Conservation (phyloP, 2,329 filamentous ascomycete genomes). For the Monilinia aucupariae region DNA sequence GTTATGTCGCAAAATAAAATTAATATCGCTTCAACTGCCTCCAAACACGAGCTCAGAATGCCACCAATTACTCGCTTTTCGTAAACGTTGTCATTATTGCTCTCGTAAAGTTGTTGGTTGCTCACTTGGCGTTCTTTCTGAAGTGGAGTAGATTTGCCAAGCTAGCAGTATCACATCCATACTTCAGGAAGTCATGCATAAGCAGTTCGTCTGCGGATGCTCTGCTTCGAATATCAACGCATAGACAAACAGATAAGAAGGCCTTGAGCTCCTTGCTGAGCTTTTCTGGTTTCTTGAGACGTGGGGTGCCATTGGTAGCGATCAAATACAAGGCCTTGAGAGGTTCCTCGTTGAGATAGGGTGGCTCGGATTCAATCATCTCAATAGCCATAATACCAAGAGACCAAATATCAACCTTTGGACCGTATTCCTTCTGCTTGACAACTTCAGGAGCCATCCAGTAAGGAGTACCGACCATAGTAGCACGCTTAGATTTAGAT, state of each 20-base stretch:
- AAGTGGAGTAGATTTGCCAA: slow-evolving; percentile 84
- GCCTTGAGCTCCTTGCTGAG: slow-evolving; percentile 96
- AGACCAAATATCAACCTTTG: slow-evolving; percentile 98
- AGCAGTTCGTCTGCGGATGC: slow-evolving; percentile 87
- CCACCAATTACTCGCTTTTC: slow-evolving; percentile 14
- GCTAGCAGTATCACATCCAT: slow-evolving; percentile 77
- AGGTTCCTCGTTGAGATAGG: slow-evolving; percentile 92
- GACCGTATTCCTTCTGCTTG: slow-evolving; percentile 92
- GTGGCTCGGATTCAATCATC: slow-evolving; percentile 98
- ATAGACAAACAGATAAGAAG: slow-evolving; percentile 92
- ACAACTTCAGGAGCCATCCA: slow-evolving; percentile 99
- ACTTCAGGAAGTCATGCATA: slow-evolving; percentile 87
- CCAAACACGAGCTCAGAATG: slow-evolving; percentile 8
- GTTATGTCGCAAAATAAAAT: slow-evolving; percentile 15
- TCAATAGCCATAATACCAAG: slow-evolving; percentile 99
- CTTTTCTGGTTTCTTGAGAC: slow-evolving; percentile 97
- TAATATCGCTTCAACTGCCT: slow-evolving; percentile 8
- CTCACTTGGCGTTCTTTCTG: slow-evolving; percentile 65
- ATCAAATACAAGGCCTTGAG: slow-evolving; percentile 91
- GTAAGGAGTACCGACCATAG: slow-evolving; percentile 98
- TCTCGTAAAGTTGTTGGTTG: not conserved
- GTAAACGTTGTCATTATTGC: slow-evolving; percentile 16
- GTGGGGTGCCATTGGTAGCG: slow-evolving; percentile 91
- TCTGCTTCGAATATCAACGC: slow-evolving; percentile 91
- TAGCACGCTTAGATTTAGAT: slow-evolving; percentile 92